Conservation (phyloP, 257 asterid genomes). For the Nicotiana undulata region DNA sequence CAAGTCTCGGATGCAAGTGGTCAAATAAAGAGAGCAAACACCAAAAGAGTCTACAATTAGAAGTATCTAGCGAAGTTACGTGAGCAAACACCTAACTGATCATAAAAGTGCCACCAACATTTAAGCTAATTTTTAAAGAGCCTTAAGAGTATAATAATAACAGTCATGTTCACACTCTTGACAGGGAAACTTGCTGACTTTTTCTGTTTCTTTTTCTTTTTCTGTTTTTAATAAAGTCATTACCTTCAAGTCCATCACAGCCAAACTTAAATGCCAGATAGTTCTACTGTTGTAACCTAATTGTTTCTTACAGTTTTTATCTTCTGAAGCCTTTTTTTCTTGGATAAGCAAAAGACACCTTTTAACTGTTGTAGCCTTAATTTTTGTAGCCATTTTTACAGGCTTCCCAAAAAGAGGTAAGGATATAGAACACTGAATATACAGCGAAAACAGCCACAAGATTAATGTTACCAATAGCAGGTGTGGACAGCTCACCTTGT, state of each 20-base stretch:
- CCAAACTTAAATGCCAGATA: neutral
- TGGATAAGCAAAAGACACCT: neutral
- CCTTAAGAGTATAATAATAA: neutral
- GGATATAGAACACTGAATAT: neutral
- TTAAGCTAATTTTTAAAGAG: neutral
- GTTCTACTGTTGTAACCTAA: neutral
- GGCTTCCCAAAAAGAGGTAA: neutral
- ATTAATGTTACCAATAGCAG: neutral
- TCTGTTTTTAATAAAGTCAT: too few species aligned
- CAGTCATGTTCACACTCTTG: neutral
- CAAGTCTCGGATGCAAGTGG: neutral
- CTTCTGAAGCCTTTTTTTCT: neutral
- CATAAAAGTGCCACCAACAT: neutral
- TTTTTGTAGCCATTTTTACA: too few species aligned
- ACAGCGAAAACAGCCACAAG: neutral
- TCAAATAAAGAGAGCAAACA: neutral
- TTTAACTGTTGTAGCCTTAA: neutral
- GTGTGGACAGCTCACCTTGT: slow-evolving; percentile 40
- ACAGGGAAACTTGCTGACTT: neutral
- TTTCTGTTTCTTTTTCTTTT: too few species aligned
- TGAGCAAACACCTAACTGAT: neutral
- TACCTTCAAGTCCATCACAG: neutral
- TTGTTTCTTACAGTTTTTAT: too few species aligned
- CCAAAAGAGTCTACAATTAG: neutral
- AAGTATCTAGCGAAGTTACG: neutral